A percentile compares a stretch with the other conserved stretches of the same genome.
These are phyloP conservation scores for Zygoascus bituminiphila DNA, from an alignment of 805 yeast species.

Conservation along the genomic window DNA sequence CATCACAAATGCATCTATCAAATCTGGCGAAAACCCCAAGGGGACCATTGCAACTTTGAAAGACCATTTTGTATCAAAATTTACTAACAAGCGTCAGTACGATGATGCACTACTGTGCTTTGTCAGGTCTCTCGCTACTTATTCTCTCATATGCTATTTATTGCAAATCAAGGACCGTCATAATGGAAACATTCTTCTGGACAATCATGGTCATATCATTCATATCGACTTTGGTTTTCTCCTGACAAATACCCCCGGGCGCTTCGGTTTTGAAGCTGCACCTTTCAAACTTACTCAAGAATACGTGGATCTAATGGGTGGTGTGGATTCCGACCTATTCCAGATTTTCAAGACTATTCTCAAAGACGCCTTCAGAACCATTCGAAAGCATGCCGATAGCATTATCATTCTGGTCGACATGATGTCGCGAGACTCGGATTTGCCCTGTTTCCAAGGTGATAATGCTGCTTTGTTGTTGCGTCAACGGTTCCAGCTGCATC, in stretches of 20 bases:
- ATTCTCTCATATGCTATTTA: constrained; percentile 82
- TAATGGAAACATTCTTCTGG: constrained; percentile 96
- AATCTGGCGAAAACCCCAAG: constrained; percentile 58
- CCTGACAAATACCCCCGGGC: constrained; percentile 91
- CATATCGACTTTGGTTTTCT: constrained; percentile 90
- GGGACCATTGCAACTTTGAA: constrained; percentile 62
- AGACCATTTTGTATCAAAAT: constrained; percentile 57
- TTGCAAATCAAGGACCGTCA: constrained; percentile 96
- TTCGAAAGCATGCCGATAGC: constrained; percentile 67
- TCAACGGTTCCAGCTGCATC: constrained; percentile 69
- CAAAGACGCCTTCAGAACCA: constrained; percentile 63
- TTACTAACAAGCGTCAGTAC: constrained; percentile 34
- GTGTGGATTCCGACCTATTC: constrained; percentile 55
- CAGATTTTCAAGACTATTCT: constrained; percentile 51
- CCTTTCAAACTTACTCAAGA: constrained; percentile 91
- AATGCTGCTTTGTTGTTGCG: constrained; percentile 67
- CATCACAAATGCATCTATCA: constrained; percentile 63
- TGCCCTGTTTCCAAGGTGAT: constrained; percentile 90
- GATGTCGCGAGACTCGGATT: constrained; percentile 83
- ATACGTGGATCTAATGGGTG: constrained; percentile 83
- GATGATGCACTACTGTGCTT: constrained; percentile 77
- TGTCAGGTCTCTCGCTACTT: constrained; percentile 83
- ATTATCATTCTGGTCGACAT: constrained; percentile 78
- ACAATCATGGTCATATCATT: constrained; percentile 87
- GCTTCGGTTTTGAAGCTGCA: constrained; percentile 95